Conservation (phyloP, 2,329 filamentous ascomycete genomes). For the Cyphellophora europaea region DNA sequence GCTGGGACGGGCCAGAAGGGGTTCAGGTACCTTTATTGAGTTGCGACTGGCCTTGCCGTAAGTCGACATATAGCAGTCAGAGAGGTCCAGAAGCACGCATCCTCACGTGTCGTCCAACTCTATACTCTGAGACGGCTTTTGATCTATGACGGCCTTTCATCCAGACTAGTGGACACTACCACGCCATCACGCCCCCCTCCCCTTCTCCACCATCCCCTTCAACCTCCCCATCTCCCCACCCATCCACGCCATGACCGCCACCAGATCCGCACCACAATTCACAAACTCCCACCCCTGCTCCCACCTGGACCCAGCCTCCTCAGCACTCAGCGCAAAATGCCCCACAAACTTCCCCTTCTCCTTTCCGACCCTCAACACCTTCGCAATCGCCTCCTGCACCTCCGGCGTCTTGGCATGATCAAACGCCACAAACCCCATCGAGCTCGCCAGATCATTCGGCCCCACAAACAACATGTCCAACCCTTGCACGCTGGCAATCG, state of each 20-base stretch:
- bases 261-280: constrained; percentile 1
- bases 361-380: neutral
- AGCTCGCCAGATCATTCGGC: constrained; percentile 9
- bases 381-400: neutral
- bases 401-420: neutral
- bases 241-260: neutral
- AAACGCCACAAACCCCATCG: neutral
- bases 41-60: too few relatives aligned
- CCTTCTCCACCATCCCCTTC: neutral
- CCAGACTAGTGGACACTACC: too few relatives aligned
- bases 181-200: too few relatives aligned
- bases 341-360: neutral
- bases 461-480: constrained; percentile 33
- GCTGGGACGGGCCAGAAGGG: constrained; percentile 6
- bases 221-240: neutral
- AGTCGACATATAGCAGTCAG: too few relatives aligned
- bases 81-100: too few relatives aligned
- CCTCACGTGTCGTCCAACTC: too few relatives aligned
- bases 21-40: constrained; percentile 8
- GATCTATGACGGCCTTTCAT: too few relatives aligned
- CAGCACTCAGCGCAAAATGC: neutral
- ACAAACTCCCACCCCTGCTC: neutral
- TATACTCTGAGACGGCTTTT: too few relatives aligned
- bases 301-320: neutral
- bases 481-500: constrained; percentile 32